Conservation (phyloP, 495 filamentous ascomycete species). For the Penicillium pulvis region DNA sequence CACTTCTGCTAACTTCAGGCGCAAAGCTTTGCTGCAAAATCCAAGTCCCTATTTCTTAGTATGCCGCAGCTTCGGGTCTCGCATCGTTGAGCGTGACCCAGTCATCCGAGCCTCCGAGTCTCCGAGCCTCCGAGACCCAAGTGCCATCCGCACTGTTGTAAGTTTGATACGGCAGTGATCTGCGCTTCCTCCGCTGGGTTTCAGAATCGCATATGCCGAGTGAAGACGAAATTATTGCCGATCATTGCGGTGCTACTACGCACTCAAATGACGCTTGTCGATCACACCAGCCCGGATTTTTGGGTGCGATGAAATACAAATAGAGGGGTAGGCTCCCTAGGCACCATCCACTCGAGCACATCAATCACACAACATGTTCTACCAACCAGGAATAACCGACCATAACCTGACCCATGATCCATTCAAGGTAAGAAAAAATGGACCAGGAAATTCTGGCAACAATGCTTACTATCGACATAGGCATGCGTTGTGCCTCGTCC, state of each 20-base stretch:
- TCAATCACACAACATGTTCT: constrained; percentile 30
- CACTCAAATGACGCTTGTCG: background rate
- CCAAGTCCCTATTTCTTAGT: background rate
- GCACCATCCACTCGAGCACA: background rate
- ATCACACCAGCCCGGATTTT: background rate
- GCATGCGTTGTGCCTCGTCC: constrained; percentile 45
- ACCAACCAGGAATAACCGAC: constrained; percentile 36
- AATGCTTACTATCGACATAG: constrained; percentile 15
- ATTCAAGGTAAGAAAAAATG: constrained; percentile 35
- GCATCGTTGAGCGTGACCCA: background rate
- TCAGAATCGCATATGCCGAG: background rate
- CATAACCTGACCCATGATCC: constrained; percentile 45
- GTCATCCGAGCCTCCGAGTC: background rate
- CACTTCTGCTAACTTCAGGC: background rate
- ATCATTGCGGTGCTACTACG: background rate
- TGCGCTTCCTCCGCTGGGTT: background rate
- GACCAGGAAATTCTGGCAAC: background rate
- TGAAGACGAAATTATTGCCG: background rate
- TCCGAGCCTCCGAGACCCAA: background rate
- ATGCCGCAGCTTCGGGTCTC: background rate
- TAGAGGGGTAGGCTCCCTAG: background rate
- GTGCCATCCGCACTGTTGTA: background rate
- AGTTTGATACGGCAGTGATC: background rate
- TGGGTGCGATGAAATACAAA: background rate
- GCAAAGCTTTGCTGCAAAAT: background rate